Base-by-base conservation (phyloP, 2,329 filamentous ascomycete genomes). In the Cercospora sp. region DNA sequence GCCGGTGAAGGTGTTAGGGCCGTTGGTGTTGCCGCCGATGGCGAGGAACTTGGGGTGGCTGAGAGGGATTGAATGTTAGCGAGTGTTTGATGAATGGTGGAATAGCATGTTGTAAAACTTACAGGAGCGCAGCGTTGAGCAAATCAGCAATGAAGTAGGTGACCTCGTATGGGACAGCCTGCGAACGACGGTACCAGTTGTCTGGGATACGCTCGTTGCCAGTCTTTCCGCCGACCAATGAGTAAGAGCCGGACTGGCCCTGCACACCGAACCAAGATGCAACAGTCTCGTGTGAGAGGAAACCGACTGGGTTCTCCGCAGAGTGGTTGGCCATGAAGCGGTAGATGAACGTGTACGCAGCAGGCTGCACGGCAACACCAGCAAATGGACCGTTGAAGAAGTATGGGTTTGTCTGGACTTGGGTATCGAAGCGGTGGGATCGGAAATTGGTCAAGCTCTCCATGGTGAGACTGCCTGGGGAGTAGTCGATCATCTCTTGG, bases 331-430 rank as follows among this genome's bases (percentile, higher is more conserved):
- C 71, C 74, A 75, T 75, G 72, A 78, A 77, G 18, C 76, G 75
- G 69, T 73, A 78, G 69, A 78, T 75, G 69, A 75, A 75, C 28
- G 68, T 73, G 71, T 72, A 75, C 18, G 73, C 73, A 16, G 73
- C 73, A 60, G 71, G 71, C 57, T 73, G 72, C 42, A 77, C 74
- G 28, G 73, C 64, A 4, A 78, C 69, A 60, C 74, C 74, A 9
- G 72, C 61, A 71, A 78, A 77, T 3, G 75, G 75, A 16, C 69
- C 75, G 65, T 75, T 73, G 70, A 77, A 78, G 71, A 77, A 78
- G 71, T 78, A 68, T 40, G 63, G 63, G 66, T 68, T 68, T 0
- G 28, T 23, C 8, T 71, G 16, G 72, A 68, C 61, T 55, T 65
- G 63, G 3, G 67, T 40, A 36, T 74, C 72, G 66, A 74, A 73